phyloP scores from a whole-genome alignment of 352 stramenopile species.

The Globisporangium carolinianum region DNA sequence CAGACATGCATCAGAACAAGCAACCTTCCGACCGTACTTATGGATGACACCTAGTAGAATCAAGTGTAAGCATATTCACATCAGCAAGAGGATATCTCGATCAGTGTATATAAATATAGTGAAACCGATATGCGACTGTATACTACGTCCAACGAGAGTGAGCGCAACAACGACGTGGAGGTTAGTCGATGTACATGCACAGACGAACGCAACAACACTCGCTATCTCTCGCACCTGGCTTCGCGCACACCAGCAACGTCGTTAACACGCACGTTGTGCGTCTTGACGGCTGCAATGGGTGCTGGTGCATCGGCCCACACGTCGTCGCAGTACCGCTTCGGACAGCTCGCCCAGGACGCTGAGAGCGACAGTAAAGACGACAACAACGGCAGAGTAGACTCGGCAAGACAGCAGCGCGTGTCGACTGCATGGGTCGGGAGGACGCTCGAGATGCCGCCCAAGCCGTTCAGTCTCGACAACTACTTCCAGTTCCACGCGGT shows the following conservation, averaged over 20 bases:
- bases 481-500: slow-evolving; percentile 55
- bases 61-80: too few species aligned
- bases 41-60: too few species aligned
- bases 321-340: slow-evolving; percentile 15
- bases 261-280: background rate
- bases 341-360: slow-evolving; percentile 2
- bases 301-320: slow-evolving; percentile 1
- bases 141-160: too few species aligned
- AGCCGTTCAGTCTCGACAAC: slow-evolving; percentile 41
- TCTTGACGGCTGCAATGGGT: slow-evolving; percentile 3
- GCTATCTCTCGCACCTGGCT: background rate
- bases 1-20: too few species aligned
- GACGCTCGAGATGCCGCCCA: slow-evolving; percentile 44
- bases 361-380: slow-evolving; percentile 1
- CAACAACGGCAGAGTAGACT: background rate
- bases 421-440: slow-evolving; percentile 36
- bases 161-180: too few species aligned
- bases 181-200: too few species aligned
- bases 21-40: too few species aligned
- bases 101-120: too few species aligned
- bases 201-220: background rate
- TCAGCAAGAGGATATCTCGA: too few species aligned
- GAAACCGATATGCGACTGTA: too few species aligned
- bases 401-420: background rate
- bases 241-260: background rate